Evolutionary conservation across 352 stramenopile genomes (phyloP), one percentile per base, ranked within the genome.

Genomic region (Phytophthora citricola): DNA sequence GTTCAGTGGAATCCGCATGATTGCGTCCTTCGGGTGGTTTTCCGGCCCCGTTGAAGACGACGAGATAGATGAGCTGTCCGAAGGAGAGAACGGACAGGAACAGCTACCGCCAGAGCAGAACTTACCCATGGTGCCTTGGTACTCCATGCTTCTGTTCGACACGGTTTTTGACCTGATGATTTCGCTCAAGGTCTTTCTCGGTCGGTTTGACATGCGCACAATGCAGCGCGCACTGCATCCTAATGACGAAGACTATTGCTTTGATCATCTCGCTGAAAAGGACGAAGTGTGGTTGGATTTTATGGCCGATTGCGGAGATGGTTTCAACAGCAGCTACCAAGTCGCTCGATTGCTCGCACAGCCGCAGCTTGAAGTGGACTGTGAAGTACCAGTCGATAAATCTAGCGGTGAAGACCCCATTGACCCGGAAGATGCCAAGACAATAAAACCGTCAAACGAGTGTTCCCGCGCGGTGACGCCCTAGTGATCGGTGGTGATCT

Each of bases 201-300:
- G 94, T 1, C 80, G 83, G 1, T 94, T 94, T 52, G 94, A 98
- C 59, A 92, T 95, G 63, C 89, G 94, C 9, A 83, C 83, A 24
- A 95, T 98, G 83, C 94, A 98, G 61, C 85, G 88, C 9, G 92
- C 91, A 14, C 64, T 97, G 29, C 85, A 92, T 45, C 77, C 81
- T 0, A 73, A 86, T 41, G 81, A 92, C 43, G 73, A 90, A 22
- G 83, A 92, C 38, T 93, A 94, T 32, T 57, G 85, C 7, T 95
- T 95, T 67, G 85, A 94, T n/a, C 89, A 95, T 58, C 78, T 94
- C 17, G 78, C 90, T 9, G 47, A 79, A 1, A 82, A 83, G 5
- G 76, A 97, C 49, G 85, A 95, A 5, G 58, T 95, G n/a, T 98
- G 94, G 94, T 83, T 98, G 26, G 94, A 98, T 60, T 98, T 97